Conservation (phyloP, 352 stramenopile species). For the Stramenopiles sp. region DNA sequence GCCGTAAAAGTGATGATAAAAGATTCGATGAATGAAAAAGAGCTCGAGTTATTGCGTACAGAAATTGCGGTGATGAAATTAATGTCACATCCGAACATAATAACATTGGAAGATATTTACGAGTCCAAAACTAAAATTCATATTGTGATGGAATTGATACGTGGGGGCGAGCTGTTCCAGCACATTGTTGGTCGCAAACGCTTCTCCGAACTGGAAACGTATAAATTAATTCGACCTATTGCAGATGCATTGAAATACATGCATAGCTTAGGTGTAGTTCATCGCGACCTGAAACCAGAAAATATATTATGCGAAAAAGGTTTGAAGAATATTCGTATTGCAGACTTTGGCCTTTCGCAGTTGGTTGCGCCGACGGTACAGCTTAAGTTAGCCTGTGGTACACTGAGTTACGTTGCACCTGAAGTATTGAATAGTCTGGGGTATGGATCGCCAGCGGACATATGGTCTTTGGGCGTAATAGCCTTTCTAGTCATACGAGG, state of each 20-base stretch:
- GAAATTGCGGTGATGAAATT: slow-evolving; percentile 82
- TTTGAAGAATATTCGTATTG: neutral
- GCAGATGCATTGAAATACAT: neutral
- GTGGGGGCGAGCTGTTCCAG: slow-evolving; percentile 88
- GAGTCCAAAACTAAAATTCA: slow-evolving; percentile 79
- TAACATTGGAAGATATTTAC: slow-evolving; percentile 54
- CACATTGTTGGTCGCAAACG: slow-evolving; percentile 56
- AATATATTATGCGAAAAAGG: slow-evolving; percentile 8
- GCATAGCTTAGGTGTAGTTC: neutral
- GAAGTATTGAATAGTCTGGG: slow-evolving; percentile 28
- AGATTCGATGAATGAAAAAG: slow-evolving; percentile 24
- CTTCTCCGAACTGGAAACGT: neutral
- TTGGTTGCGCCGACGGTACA: neutral
- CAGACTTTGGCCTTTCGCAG: neutral
- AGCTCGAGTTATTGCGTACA: slow-evolving; percentile 64
- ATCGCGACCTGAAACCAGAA: slow-evolving; percentile 9
- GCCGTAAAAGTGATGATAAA: neutral
- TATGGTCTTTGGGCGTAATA: slow-evolving; percentile 42
- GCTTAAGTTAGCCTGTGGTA: slow-evolving; percentile 14
- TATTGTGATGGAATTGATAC: slow-evolving; percentile 89
- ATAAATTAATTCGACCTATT: neutral
- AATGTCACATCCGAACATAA: slow-evolving; percentile 37
- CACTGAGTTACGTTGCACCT: slow-evolving; percentile 29
- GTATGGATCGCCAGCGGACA: slow-evolving; percentile 36
- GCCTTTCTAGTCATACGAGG: slow-evolving; percentile 39